A percentile compares a stretch with the other conserved stretches of the same genome.
Conservation (phyloP, 1,284 basidiomycete species). For the Ceraceosorus guamensis region DNA sequence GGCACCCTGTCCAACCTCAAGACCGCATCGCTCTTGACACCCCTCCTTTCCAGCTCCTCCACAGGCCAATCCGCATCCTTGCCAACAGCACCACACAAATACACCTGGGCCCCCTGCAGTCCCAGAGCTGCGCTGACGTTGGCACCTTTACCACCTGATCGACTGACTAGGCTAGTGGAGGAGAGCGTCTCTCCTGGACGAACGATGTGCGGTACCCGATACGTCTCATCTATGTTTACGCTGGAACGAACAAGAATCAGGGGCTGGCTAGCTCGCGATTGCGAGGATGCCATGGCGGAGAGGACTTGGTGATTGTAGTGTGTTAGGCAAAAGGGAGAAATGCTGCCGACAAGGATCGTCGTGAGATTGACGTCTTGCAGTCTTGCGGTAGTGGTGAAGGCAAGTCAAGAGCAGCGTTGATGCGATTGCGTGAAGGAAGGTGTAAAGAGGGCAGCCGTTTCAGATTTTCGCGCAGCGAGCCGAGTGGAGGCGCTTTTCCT, state of each 20-base stretch:
- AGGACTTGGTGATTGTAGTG: no score
- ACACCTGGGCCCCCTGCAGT: slow-evolving; percentile 30
- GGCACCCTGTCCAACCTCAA: slow-evolving; percentile 22
- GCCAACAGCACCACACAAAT: slow-evolving; percentile 35
- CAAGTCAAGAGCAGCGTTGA: no score
- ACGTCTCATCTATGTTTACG: slow-evolving; percentile 47
- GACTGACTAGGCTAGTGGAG: slow-evolving; percentile 26
- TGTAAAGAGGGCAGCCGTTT: no score
- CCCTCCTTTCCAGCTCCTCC: slow-evolving; percentile 29
- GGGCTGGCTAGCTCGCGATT: no score
- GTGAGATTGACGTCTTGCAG: no score
- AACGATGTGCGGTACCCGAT: slow-evolving; percentile 20
- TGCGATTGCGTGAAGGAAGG: no score
- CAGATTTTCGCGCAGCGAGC: no score
- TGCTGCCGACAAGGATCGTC: no score
- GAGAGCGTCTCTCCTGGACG: slow-evolving; percentile 32
- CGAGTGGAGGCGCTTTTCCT: no score
- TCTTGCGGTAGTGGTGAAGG: no score
- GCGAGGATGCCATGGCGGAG: no score
- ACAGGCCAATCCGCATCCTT: slow-evolving; percentile 41
- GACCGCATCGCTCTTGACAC: slow-evolving; percentile 24
- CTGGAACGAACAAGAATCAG: slow-evolving; percentile 42
- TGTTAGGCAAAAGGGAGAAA: no score
- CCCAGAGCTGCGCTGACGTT: slow-evolving; percentile 42
- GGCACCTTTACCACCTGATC: slow-evolving; percentile 45